Evolutionary conservation across 2,329 filamentous ascomycete genomes (phyloP), one percentile per base, ranked within the genome.

Genomic region (Cercospora sesami): DNA sequence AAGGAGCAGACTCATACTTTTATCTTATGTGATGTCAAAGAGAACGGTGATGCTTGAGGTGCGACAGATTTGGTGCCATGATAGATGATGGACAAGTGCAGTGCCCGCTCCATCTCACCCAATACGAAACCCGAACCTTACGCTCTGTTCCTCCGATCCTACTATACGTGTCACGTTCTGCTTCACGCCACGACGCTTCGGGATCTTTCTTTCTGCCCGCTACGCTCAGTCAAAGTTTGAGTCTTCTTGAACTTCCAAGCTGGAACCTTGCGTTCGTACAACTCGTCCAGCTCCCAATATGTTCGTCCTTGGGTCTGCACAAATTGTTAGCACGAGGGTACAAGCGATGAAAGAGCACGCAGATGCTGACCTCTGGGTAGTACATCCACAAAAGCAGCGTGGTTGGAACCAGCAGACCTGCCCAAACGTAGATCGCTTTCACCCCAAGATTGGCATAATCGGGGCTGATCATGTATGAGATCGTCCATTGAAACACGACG

Each of bases 281-380:
- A 64, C 61, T 71, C 69, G 36, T 71, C 71, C n/a, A 71, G 33
- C 33, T 72, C 71, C 69, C 69, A 68, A 63, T 72, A 71, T 8
- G 69, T 71, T 23, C 69, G 67, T 10, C 69, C 71, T 60, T 68
- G 66, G 28, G 60, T 62, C 60, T 66, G 62, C 62, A 26, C 21
- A 12, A 1, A 4, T 36, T 8, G 26, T 67, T 42, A 71, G 67
- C 57, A 45, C 12, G 6, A 30, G 7, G 2, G 23, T 5, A 23
- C 18, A 18, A 26, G 51, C 14, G 9, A 28, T 57, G 36, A 31
- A 39, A 39, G 14, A 39, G 36, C 36, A 39, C 5, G 36, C 36
- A 39, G 36, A 39, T 39, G 5, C 67, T 58, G 48, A 68, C 63
- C 63, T 69, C 69, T 18, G 69, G 69, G 21, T 68, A 68, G 65